phyloP scores from a whole-genome alignment of 371 early-diverging fungal species.

The Coemansia sp. region DNA sequence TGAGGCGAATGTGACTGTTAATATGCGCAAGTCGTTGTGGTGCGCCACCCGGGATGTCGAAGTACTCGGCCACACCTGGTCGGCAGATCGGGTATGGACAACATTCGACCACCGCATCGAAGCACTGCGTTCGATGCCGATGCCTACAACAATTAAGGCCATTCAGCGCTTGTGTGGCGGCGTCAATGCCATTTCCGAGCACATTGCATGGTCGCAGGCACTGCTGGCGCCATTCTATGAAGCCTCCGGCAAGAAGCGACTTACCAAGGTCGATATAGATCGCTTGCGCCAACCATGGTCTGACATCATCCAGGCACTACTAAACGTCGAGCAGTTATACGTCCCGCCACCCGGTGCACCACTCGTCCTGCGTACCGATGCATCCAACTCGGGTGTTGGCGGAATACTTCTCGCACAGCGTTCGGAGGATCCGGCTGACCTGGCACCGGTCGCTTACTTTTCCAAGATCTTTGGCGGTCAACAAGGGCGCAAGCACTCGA shows the following conservation, averaged over 20 bases:
- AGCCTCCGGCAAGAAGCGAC: not conserved
- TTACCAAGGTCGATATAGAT: not conserved
- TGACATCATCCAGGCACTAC: constrained; percentile 1
- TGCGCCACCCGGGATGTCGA: constrained; percentile 3
- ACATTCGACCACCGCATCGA: constrained; percentile 5
- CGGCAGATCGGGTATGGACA: constrained; percentile 11
- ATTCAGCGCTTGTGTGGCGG: constrained; percentile 16
- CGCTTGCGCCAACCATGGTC: constrained; percentile 13
- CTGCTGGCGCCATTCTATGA: constrained; percentile 24
- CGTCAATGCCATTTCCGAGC: constrained; percentile 14
- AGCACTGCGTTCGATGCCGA: constrained; percentile 1
- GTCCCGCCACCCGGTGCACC: constrained; percentile 22
- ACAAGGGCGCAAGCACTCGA: constrained; percentile 18
- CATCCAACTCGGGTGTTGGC: constrained; percentile 18
- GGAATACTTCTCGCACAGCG: constrained; percentile 15
- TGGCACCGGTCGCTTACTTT: constrained; percentile 22
- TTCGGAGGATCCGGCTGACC: not conserved
- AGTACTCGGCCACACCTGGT: constrained; percentile 16
- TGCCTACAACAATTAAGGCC: not conserved
- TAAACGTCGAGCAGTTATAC: constrained; percentile 12
- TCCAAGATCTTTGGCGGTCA: constrained; percentile 15
- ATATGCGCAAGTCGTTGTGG: constrained; percentile 28
- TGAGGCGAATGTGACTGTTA: constrained; percentile 11
- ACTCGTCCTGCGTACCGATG: constrained; percentile 18
- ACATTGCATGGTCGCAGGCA: constrained; percentile 20